Percentiles rank a stretch among this genome's conserved stretches.
These are phyloP conservation scores for Globisporangium solare DNA, from an alignment of 352 stramenopile species.

Conservation along the genomic window DNA sequence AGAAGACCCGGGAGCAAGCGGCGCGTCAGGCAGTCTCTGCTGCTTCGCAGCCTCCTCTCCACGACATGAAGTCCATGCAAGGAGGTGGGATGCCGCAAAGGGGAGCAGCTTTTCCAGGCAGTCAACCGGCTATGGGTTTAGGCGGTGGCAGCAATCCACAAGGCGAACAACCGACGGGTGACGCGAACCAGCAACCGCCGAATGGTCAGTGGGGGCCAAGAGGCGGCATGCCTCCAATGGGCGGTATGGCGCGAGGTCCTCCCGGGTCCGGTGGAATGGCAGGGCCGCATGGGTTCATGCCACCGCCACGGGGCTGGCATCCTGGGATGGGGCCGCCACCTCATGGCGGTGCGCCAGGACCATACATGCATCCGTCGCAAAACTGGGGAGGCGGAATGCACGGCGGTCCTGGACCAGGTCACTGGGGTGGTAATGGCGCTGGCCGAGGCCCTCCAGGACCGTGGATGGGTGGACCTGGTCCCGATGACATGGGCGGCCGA, in stretches of 20 bases:
- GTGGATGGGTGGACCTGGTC: constrained; percentile 46
- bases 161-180: not conserved
- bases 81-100: constrained; percentile 27
- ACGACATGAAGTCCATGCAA: constrained; percentile 17
- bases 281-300: constrained; percentile 46
- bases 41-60: constrained; percentile 35
- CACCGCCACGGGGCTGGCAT: constrained; percentile 59
- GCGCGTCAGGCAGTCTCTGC: constrained; percentile 67
- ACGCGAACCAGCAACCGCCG: constrained; percentile 4
- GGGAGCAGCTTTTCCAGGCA: constrained; percentile 7
- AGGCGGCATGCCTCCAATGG: constrained; percentile 15
- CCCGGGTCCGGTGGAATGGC: constrained; percentile 20
- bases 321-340: constrained; percentile 59
- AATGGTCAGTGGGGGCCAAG: constrained; percentile 14
- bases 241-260: constrained; percentile 15
- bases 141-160: not conserved
- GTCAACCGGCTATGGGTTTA: constrained; percentile 7
- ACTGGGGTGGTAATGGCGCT: constrained; percentile 33
- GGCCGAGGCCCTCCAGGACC: constrained; percentile 25
- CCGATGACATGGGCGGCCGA: constrained; percentile 17
- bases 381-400: constrained; percentile 20
- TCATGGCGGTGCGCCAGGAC: constrained; percentile 13
- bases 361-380: constrained; percentile 25
- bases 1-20: constrained; percentile 77
- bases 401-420: constrained; percentile 31